These are phyloP conservation scores for bread wheat (Triticum aestivum) DNA, from an alignment of 176 grass and related monocot genomes.

Conservation along the genomic window DNA sequence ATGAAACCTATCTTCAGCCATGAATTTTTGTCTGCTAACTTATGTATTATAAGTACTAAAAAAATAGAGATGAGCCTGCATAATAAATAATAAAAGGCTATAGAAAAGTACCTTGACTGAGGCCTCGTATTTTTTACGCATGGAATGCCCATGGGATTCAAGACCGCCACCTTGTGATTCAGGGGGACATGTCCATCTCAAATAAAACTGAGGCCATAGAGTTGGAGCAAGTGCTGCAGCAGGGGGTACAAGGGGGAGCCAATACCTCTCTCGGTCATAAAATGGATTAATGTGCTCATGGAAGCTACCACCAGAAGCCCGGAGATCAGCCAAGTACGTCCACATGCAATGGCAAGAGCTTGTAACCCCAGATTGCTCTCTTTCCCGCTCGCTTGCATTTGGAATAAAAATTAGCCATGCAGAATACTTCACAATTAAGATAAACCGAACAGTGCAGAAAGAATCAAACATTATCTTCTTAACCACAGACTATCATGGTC, in stretches of 20 bases:
- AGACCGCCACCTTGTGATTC: slow-evolving; percentile 73
- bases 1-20: slow-evolving; percentile 8
- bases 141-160: slow-evolving; percentile 75
- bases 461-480: background rate
- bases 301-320: slow-evolving; percentile 62
- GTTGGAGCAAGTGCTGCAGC: slow-evolving; percentile 91
- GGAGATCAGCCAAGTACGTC: slow-evolving; percentile 65
- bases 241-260: slow-evolving; percentile 60
- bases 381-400: slow-evolving; percentile 88
- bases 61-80: background rate
- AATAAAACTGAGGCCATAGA: slow-evolving; percentile 94
- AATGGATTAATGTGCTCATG: slow-evolving; percentile 87
- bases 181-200: slow-evolving; percentile 85
- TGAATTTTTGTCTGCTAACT: background rate
- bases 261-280: slow-evolving; percentile 62
- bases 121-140: slow-evolving; percentile 61
- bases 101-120: slow-evolving; percentile 48
- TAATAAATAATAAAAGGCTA: slow-evolving; percentile 4
- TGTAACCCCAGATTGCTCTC: slow-evolving; percentile 65
- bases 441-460: background rate
- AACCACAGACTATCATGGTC: background rate
- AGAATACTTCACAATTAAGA: slow-evolving; percentile 19
- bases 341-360: slow-evolving; percentile 75
- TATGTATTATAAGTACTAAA: slow-evolving; percentile 1
- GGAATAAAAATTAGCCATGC: slow-evolving; percentile 38